These are phyloP conservation scores for Emiliania huxleyi DNA, from an alignment of 78 protist species.

Conservation along the genomic window DNA sequence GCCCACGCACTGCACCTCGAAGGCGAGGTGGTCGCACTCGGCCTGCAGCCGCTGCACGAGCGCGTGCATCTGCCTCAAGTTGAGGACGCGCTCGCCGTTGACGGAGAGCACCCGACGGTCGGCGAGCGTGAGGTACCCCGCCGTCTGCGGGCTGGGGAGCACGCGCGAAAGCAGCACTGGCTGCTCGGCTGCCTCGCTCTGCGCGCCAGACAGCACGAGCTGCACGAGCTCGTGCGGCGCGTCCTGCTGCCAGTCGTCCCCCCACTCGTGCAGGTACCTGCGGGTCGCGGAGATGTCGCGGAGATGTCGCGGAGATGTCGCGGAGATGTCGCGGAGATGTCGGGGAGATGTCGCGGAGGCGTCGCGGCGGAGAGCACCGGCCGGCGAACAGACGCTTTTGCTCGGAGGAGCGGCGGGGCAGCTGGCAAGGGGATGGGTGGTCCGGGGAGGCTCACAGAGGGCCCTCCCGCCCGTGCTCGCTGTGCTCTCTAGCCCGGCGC, in stretches of 20 bases:
- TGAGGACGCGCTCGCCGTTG: background rate
- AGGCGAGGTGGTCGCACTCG: background rate
- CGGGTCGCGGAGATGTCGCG: no score
- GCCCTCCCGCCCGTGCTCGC: no score
- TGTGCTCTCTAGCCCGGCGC: no score
- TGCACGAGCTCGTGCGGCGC: constrained; percentile 41
- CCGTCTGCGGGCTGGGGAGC: constrained; percentile 51
- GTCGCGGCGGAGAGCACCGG: no score
- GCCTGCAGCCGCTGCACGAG: background rate
- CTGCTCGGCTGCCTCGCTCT: background rate
- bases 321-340: no score
- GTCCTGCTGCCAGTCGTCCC: constrained; percentile 51
- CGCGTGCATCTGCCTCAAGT: background rate
- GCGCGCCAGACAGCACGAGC: background rate
- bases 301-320: no score
- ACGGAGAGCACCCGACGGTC: background rate
- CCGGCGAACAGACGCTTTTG: no score
- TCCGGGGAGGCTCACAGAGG: no score
- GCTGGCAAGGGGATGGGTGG: no score
- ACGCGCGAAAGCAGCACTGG: constrained; percentile 63
- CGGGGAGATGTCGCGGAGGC: no score
- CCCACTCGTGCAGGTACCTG: constrained; percentile 49
- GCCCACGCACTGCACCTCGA: background rate
- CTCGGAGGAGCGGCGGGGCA: no score
- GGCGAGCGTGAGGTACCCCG: constrained; percentile 26